Evolutionary conservation across 2,329 filamentous ascomycete genomes (phyloP), one percentile per base, ranked within the genome.

Genomic region (Coniosporium tulheliwenetii): DNA sequence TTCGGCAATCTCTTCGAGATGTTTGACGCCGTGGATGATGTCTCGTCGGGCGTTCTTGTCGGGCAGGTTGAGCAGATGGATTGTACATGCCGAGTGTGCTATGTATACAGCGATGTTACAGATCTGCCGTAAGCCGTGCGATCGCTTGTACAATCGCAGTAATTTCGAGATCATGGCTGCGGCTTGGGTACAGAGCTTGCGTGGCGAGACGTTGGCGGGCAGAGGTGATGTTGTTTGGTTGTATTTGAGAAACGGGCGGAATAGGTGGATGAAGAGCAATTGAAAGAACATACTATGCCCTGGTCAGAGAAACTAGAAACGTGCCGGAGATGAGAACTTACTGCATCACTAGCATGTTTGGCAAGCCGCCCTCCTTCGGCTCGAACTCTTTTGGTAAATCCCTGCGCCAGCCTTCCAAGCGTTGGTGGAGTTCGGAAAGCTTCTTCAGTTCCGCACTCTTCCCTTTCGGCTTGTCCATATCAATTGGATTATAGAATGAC

Each of bases 91-190:
- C 4, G 85, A 91, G 58, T 96, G 89, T 0, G 83, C 73, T 62
- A 96, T 95, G 59, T 98, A 98, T 1, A 96, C 86, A 2, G 83
- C 87, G 51, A 96, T 85, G 53, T 96, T 96, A 63, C 85, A 93
- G 30, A 98, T 94, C 56, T 96, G 89, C 4, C 85, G 78, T 10
- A 96, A 64, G 8, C 89, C 85, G 59, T 94, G 93, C 1, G 80
- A 80, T 49, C 89, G 85, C 59, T 93, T 95, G 63, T 96, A 98
- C 1, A 95, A 65, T 1, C 91, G 79, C 64, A 95, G 80, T n/a
- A 95, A 67, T 54, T 95, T 96, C 0, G 87, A 95, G 41, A 96
- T 91, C 47, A 80, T 79, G 2, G 80, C 78, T 0, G 91, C 89
- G 40, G 91, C 87, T 53, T 89, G 82, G 0, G 86, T 91, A 61